Evolutionary conservation across 176 grass and related monocot genomes (phyloP).

Genomic region (Triticum aestivum): DNA sequence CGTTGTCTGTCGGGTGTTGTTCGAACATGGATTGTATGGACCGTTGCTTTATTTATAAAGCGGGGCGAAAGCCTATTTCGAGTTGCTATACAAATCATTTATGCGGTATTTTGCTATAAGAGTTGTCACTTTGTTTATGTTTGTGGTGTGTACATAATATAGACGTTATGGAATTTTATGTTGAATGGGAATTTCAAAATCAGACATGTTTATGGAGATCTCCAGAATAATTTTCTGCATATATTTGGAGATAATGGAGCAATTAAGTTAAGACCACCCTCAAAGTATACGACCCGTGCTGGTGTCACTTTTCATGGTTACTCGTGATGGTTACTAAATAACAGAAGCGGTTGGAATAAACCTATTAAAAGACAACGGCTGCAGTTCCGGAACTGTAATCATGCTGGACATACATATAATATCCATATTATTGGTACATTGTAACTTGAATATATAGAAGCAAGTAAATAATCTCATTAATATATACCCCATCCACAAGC

Average conservation of each 20-base stretch:
- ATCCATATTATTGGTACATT: neutral
- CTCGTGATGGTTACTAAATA: neutral
- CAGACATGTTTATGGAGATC: no score
- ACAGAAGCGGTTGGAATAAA: neutral
- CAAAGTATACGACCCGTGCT: neutral
- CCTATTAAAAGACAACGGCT: neutral
- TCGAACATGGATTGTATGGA: no score
- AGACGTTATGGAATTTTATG: neutral
- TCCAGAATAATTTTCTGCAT: neutral
- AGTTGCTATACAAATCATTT: neutral
- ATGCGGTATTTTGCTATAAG: neutral
- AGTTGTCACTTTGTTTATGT: neutral
- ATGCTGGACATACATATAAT: neutral
- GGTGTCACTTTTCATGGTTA: neutral
- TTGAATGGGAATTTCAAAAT: neutral
- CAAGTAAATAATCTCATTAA: neutral
- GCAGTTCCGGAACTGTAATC: neutral
- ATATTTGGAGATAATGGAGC: no score
- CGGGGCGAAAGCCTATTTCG: no score
- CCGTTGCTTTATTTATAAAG: no score
- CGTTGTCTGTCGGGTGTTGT: no score
- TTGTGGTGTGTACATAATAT: neutral
- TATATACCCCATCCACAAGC: neutral
- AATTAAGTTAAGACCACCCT: neutral
- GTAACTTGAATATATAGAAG: neutral